These are phyloP conservation scores for Diaporthe ampelina DNA, from an alignment of 2,329 filamentous ascomycete species.

Conservation along the genomic window DNA sequence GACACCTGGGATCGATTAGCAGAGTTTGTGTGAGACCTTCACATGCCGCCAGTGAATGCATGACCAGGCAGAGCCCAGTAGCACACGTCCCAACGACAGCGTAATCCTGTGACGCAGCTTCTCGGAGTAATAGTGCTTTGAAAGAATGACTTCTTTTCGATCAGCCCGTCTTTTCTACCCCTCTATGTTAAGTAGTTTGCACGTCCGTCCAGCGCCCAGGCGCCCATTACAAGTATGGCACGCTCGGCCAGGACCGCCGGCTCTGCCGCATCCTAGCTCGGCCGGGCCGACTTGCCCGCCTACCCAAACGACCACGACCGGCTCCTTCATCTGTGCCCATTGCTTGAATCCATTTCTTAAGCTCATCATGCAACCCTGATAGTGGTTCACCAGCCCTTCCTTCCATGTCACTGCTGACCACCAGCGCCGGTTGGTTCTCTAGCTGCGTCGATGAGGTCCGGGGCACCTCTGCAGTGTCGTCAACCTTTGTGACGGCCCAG, in stretches of 20 bases:
- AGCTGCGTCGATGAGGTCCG: conserved; percentile 49
- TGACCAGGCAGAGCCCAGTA: neutral
- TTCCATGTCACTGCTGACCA: conserved; percentile 45
- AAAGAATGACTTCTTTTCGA: neutral
- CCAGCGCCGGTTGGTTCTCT: conserved; percentile 54
- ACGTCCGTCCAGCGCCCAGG: neutral
- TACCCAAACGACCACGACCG: neutral
- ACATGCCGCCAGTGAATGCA: neutral
- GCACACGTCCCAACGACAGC: neutral
- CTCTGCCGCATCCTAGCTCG: neutral
- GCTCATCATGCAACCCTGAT: conserved; percentile 11
- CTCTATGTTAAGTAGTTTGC: conserved; percentile 6
- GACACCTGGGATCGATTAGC: conserved; percentile 66
- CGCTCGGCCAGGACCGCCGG: neutral
- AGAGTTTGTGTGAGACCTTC: conserved; percentile 30
- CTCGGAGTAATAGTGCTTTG: neutral
- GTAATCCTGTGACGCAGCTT: neutral
- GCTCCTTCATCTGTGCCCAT: conserved; percentile 7
- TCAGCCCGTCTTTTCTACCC: neutral
- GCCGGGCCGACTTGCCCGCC: neutral
- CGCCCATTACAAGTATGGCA: neutral
- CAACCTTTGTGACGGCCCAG: conserved; percentile 55
- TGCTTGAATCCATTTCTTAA: conserved; percentile 31
- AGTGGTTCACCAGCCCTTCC: conserved; percentile 38
- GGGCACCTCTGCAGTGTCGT: conserved; percentile 56